Base-by-base conservation (phyloP, 306 rosid species). In the Myrica gale region DNA sequence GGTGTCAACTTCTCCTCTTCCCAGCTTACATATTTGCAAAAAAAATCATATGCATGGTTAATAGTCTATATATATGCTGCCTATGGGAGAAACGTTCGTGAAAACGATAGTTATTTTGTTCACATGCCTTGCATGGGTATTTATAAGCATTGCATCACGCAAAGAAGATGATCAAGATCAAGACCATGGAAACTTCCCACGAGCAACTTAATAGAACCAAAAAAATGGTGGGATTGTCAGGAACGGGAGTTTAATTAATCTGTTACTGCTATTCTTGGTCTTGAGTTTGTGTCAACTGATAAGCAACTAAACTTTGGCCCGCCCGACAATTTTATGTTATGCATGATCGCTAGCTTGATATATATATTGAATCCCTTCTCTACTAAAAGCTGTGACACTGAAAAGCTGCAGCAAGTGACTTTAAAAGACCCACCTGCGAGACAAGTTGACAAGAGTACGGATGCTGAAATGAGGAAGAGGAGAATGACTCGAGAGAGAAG, bases 391-490 rank as follows among this genome's bases (percentile, higher is more conserved):
- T 79, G 80, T 83, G 89, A 81, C 88, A 88, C 43, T 53, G 20
- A 20, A 82, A 84, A 55, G 83, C 85, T 81, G 83, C 81, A 73
- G 41, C 20, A 50, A 77, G 67, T 73, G 67, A 82, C 79, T 46
- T 84, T 47, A 72, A 85, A 81, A 79, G 72, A 66, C 74, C 9
- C 52, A 90, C 90, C 96, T 86, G 91, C 92, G 68, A 74, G 82
- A 83, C 92, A 83, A 82, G 91, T 72, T 82, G 94, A 76, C 21
- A 90, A 79, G 81, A 92, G 83, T 84, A 92, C 82, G 54, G 92
- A 83, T 3, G 44, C 79, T 69, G 91, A 86, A 87, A 87, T 39
- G 65, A 91, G 85, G 74, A 89, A 81, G 83, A 92, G 77, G 70
- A 87, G 50, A 65, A 51, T 58, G 80, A 85, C 68, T 78, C 83